phyloP scores from a whole-genome alignment of 31 red algal genomes.

The Endocladia muricata region DNA sequence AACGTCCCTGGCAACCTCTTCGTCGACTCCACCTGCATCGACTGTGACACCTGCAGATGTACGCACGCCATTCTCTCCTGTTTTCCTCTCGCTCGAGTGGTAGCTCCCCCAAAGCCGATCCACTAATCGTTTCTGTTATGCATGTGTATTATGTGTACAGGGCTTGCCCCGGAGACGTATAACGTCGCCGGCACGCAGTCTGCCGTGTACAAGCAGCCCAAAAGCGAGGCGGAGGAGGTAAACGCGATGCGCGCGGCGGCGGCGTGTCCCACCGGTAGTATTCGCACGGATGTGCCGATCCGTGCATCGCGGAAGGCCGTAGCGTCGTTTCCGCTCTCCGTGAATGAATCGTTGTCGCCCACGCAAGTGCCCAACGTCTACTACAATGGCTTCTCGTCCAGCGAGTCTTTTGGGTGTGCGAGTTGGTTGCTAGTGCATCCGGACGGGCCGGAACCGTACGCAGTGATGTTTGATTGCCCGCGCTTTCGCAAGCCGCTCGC shows the following conservation, averaged over 20 bases:
- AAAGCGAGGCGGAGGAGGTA: slow-evolving; percentile 13
- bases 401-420: slow-evolving; percentile 75
- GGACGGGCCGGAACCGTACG: not conserved
- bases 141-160: not conserved
- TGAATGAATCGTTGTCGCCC: slow-evolving; percentile 14
- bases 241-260: slow-evolving; percentile 58
- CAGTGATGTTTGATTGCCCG: slow-evolving; percentile 83
- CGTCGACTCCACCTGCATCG: slow-evolving; percentile 82
- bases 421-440: slow-evolving; percentile 60
- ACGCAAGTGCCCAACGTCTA: slow-evolving; percentile 51
- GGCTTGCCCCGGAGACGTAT: slow-evolving; percentile 75
- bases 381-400: slow-evolving; percentile 79
- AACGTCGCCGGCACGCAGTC: slow-evolving; percentile 34
- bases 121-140: not conserved
- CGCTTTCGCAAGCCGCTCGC: slow-evolving; percentile 79
- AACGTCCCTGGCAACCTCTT: slow-evolving; percentile 79
- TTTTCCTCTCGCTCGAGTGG: not conserved
- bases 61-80: not conserved
- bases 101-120: not conserved
- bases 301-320: not conserved
- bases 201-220: slow-evolving; percentile 73
- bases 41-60: slow-evolving; percentile 89
- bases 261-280: slow-evolving; percentile 85
- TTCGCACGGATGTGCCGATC: slow-evolving; percentile 46
- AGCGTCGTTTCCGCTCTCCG: slow-evolving; percentile 26